phyloP scores from a whole-genome alignment of 2,329 filamentous ascomycete species.

The Trichophyton mentagrophytes region DNA sequence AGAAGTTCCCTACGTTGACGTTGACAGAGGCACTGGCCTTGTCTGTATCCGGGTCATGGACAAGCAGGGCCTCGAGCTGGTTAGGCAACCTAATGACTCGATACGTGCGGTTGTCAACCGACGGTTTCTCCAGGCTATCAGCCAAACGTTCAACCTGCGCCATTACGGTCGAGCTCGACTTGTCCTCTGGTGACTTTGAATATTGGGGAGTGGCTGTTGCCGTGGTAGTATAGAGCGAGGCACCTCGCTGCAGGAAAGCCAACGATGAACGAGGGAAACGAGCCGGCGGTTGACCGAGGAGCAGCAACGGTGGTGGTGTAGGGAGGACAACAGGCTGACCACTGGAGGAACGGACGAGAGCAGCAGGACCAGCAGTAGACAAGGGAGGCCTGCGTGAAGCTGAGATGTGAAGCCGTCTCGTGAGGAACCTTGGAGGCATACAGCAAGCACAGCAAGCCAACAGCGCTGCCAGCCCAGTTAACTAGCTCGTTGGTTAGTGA shows the following conservation, averaged over 20 bases:
- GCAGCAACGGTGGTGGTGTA: not conserved
- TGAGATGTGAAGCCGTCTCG: conserved; percentile 4
- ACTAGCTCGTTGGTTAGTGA: no score
- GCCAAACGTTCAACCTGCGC: conserved; percentile 40
- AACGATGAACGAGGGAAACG: not conserved
- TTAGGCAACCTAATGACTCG: conserved; percentile 76
- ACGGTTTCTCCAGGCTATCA: conserved; percentile 66
- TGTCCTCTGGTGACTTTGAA: not conserved
- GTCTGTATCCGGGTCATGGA: conserved; percentile 89
- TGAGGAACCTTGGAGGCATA: conserved; percentile 13
- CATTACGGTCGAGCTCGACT: conserved; percentile 15
- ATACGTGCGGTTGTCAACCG: conserved; percentile 75
- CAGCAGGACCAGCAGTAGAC: not conserved
- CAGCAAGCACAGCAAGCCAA: not conserved
- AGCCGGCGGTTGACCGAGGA: not conserved
- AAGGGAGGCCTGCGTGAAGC: conserved; percentile 1
- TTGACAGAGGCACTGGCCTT: conserved; percentile 93
- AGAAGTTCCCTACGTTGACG: conserved; percentile 92
- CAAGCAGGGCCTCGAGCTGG: conserved; percentile 76
- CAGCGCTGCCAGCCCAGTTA: not conserved
- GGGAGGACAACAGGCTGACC: not conserved
- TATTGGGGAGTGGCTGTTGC: not conserved
- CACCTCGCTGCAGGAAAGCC: not conserved
- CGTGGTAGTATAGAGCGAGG: not conserved
- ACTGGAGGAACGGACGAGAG: not conserved